Evolutionary conservation across 2,329 filamentous ascomycete species (phyloP).

Genomic region (Xylaria sp.): DNA sequence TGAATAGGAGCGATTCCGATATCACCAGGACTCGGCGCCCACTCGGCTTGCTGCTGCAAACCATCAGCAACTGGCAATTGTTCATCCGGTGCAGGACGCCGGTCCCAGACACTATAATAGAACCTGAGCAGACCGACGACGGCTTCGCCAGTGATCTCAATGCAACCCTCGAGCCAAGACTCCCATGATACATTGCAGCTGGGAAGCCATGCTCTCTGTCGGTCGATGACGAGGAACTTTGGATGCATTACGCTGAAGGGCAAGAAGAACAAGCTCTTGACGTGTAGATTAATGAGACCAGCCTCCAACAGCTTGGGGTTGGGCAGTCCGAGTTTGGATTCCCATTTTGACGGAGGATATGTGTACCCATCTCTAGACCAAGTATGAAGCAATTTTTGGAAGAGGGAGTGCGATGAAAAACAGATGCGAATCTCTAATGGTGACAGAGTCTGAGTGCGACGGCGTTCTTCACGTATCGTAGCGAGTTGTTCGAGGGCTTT

Average conservation of each 20-base stretch:
- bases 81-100: slow-evolving; percentile 19
- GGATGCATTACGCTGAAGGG: slow-evolving; percentile 86
- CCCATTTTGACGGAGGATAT: slow-evolving; percentile 58
- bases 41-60: background rate
- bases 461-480: slow-evolving; percentile 35
- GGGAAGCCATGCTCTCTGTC: slow-evolving; percentile 60
- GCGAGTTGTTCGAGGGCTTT: slow-evolving; percentile 57
- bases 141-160: slow-evolving; percentile 59
- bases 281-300: slow-evolving; percentile 58
- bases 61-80: background rate
- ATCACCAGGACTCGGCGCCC: slow-evolving; percentile 3
- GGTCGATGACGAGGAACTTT: slow-evolving; percentile 73
- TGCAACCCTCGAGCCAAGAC: slow-evolving; percentile 75
- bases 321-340: slow-evolving; percentile 58
- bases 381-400: slow-evolving; percentile 72
- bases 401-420: slow-evolving; percentile 66
- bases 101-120: slow-evolving; percentile 64
- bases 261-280: slow-evolving; percentile 74
- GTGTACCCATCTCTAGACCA: slow-evolving; percentile 55
- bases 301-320: slow-evolving; percentile 44
- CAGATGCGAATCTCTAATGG: slow-evolving; percentile 62
- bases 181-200: slow-evolving; percentile 87
- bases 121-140: slow-evolving; percentile 60
- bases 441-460: slow-evolving; percentile 26
- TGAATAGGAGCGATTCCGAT: slow-evolving; percentile 20